Evolutionary conservation across 2,329 filamentous ascomycete species (phyloP).

Genomic region (Trichoderma sp.): DNA sequence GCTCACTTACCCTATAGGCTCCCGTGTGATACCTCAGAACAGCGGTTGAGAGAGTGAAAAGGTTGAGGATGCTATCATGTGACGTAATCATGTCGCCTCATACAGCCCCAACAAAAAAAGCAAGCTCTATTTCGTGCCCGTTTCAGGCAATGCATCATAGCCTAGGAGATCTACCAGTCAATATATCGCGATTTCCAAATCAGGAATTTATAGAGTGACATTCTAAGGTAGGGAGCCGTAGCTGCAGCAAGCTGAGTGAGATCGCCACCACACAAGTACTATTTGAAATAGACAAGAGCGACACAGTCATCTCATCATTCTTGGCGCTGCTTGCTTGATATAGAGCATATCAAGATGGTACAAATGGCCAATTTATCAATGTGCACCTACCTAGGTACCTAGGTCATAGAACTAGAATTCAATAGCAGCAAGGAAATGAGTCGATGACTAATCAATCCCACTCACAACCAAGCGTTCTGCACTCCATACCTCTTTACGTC

Average conservation of each 20-base stretch:
- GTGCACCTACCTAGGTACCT: not conserved
- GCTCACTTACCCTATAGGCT: constrained; percentile 18
- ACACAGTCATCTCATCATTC: not conserved
- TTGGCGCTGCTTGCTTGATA: not conserved
- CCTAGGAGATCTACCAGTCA: not conserved
- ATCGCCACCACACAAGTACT: constrained; percentile 1
- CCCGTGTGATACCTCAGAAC: constrained; percentile 19
- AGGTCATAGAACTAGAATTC: not conserved
- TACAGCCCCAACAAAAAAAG: constrained; percentile 15
- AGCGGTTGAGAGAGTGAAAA: not conserved
- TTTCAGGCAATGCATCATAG: not conserved
- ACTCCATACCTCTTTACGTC: not conserved
- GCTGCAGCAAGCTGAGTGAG: constrained; percentile 9
- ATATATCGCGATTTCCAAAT: not conserved
- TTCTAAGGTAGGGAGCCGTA: not conserved
- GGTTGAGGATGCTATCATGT: constrained; percentile 13
- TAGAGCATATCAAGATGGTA: not conserved
- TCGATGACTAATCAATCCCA: not conserved
- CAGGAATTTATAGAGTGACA: not conserved
- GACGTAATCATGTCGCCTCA: constrained; percentile 17
- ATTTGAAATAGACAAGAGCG: not conserved
- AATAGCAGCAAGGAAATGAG: not conserved
- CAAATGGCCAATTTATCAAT: not conserved
- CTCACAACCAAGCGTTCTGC: not conserved
- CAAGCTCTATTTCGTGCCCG: not conserved